A percentile compares a stretch with the other conserved stretches of the same genome.
These are phyloP conservation scores for Ophiostoma sp. DNA, from an alignment of 2,329 filamentous ascomycete genomes.

Conservation along the genomic window DNA sequence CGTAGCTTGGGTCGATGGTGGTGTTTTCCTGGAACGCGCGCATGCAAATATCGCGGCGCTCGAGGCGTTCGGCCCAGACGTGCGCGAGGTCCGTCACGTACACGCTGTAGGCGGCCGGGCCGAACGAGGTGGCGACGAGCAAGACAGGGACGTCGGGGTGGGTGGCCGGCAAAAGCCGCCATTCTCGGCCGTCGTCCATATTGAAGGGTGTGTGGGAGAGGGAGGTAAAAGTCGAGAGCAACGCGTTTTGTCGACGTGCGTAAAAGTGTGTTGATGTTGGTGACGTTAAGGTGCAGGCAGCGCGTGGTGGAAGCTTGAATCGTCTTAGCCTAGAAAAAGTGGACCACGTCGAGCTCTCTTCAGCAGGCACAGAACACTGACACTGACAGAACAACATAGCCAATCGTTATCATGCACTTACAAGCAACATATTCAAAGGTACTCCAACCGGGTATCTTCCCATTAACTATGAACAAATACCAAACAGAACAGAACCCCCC, in stretches of 20 bases:
- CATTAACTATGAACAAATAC: not conserved
- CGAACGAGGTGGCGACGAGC: constrained; percentile 61
- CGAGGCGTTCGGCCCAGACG: constrained; percentile 69
- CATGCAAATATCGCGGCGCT: constrained; percentile 60
- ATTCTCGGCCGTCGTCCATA: constrained; percentile 36
- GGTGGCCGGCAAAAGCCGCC: constrained; percentile 51
- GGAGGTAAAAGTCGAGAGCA: not conserved
- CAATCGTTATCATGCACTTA: not conserved
- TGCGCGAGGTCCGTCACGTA: constrained; percentile 70
- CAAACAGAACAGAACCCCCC: not conserved
- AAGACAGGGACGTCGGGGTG: constrained; percentile 57
- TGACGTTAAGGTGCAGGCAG: constrained; percentile 1
- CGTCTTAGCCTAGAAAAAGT: not conserved
- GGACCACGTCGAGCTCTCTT: not conserved
- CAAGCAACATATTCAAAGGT: not conserved
- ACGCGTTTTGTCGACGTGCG: not conserved
- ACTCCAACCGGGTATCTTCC: constrained; percentile 9
- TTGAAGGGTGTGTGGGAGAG: too few relatives aligned
- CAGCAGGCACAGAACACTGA: not conserved
- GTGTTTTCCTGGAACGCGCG: constrained; percentile 64
- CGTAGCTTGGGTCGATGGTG: constrained; percentile 72
- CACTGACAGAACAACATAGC: not conserved
- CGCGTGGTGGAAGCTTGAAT: not conserved
- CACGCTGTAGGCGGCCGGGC: constrained; percentile 57
- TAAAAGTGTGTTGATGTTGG: not conserved